Evolutionary conservation across 1,284 basidiomycete genomes (phyloP).

Genomic region (Ganoderma meredithae): DNA sequence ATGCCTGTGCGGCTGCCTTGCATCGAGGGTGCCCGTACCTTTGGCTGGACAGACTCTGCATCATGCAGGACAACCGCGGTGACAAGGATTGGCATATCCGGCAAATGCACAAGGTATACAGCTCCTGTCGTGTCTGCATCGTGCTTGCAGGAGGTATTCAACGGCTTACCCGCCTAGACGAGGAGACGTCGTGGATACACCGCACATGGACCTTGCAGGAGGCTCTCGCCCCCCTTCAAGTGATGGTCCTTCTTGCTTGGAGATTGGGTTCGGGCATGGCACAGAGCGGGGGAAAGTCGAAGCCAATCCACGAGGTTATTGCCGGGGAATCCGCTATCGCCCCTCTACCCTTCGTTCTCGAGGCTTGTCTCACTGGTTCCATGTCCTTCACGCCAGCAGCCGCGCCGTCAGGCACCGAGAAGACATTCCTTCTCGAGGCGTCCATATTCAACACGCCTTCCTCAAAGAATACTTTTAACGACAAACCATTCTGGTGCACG

Average conservation of each 20-base stretch:
- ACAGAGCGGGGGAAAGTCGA: conserved; percentile 21
- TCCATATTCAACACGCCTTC: conserved; percentile 18
- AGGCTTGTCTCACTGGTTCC: conserved; percentile 10
- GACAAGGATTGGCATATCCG: conserved; percentile 31
- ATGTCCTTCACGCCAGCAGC: conserved; percentile 10
- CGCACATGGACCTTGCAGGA: conserved; percentile 29
- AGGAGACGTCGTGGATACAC: conserved; percentile 29
- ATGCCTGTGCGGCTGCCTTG: conserved; percentile 22
- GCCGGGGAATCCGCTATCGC: not conserved
- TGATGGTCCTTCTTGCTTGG: conserved; percentile 22
- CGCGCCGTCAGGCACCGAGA: conserved; percentile 6
- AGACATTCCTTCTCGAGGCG: conserved; percentile 4
- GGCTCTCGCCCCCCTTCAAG: conserved; percentile 16
- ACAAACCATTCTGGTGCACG: conserved; percentile 12
- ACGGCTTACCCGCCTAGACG: conserved; percentile 21
- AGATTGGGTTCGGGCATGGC: conserved; percentile 15
- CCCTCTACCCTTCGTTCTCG: conserved; percentile 11
- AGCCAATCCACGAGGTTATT: conserved; percentile 11
- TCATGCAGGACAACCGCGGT: conserved; percentile 19
- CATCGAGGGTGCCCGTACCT: conserved; percentile 18
- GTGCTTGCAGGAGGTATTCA: conserved; percentile 26
- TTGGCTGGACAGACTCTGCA: conserved; percentile 30
- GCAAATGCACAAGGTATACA: conserved; percentile 25
- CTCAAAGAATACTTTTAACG: conserved; percentile 1
- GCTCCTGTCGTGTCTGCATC: conserved; percentile 21